Conservation (phyloP, 1,139 yeast genomes). For the Taiozyma onychis region DNA sequence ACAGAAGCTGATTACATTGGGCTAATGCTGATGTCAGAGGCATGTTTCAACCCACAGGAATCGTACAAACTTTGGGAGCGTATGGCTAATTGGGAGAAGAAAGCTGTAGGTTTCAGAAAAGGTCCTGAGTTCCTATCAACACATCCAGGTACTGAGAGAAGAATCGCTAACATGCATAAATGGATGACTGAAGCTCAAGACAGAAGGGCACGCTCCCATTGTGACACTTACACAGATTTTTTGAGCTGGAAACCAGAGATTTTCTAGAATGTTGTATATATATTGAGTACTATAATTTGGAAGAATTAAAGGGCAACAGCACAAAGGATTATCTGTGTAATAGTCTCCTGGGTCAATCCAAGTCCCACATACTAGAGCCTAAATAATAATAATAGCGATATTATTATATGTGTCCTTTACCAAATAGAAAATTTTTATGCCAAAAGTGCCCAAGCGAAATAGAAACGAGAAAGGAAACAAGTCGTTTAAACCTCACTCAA, state of each 20-base stretch:
- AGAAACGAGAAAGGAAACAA: too few relatives aligned
- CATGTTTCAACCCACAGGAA: slow-evolving; percentile 75
- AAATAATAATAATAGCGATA: too few relatives aligned
- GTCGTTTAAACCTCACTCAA: too few relatives aligned
- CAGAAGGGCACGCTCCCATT: slow-evolving; percentile 12
- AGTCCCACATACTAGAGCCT: too few relatives aligned
- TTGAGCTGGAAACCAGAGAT: background rate
- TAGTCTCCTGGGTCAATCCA: too few relatives aligned
- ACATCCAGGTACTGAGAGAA: slow-evolving; percentile 78
- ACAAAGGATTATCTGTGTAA: too few relatives aligned
- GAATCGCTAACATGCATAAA: slow-evolving; percentile 60
- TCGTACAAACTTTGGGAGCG: slow-evolving; percentile 78
- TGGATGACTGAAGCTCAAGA: slow-evolving; percentile 67
- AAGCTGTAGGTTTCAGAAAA: slow-evolving; percentile 23
- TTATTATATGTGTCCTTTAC: background rate
- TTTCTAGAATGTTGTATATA: background rate
- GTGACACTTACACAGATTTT: slow-evolving; percentile 11
- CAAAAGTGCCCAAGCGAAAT: background rate
- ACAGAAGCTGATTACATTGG: slow-evolving; percentile 96
- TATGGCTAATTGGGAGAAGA: slow-evolving; percentile 59
- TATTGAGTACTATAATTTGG: background rate
- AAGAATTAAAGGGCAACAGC: too few relatives aligned
- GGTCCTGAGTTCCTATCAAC: slow-evolving; percentile 69
- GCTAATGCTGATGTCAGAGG: slow-evolving; percentile 81
- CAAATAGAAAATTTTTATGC: background rate